These are phyloP conservation scores for Parathielavia appendiculata DNA, from an alignment of 495 filamentous ascomycete species.

Conservation along the genomic window DNA sequence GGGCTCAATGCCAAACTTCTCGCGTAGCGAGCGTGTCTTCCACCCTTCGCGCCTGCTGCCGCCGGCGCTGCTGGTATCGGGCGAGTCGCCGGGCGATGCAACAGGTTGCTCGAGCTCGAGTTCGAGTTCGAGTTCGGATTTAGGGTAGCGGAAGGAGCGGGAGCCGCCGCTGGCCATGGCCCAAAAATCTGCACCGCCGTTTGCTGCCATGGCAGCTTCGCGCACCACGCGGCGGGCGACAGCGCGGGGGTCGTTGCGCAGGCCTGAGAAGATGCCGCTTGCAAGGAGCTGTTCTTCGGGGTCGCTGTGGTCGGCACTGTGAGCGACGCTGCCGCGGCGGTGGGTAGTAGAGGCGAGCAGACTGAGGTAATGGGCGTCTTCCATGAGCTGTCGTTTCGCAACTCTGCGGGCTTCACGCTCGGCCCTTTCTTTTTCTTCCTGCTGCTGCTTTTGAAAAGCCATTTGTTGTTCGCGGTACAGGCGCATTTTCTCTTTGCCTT, in stretches of 20 bases:
- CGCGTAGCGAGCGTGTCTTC: slow-evolving; percentile 31
- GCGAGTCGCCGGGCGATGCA: not conserved
- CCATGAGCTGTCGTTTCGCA: slow-evolving; percentile 23
- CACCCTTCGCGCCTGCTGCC: slow-evolving; percentile 23
- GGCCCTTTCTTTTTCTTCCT: slow-evolving; percentile 32
- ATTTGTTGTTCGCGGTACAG: slow-evolving; percentile 27
- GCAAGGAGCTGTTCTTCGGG: slow-evolving; percentile 41
- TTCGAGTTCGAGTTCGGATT: slow-evolving; percentile 27
- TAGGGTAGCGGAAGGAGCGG: slow-evolving; percentile 19
- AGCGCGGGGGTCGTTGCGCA: slow-evolving; percentile 33
- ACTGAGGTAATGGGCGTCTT: slow-evolving; percentile 20
- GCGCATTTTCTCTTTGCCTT: slow-evolving; percentile 30
- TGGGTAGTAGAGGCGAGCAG: slow-evolving; percentile 14
- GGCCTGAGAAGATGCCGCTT: slow-evolving; percentile 38
- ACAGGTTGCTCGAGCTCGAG: slow-evolving; percentile 11
- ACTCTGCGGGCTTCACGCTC: slow-evolving; percentile 25
- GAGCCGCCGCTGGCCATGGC: not conserved
- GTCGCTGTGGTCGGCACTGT: slow-evolving; percentile 7
- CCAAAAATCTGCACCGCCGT: slow-evolving; percentile 3
- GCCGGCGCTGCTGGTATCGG: slow-evolving; percentile 16
- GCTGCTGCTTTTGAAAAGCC: slow-evolving; percentile 25
- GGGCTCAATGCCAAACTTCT: slow-evolving; percentile 29
- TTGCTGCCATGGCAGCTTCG: slow-evolving; percentile 16
- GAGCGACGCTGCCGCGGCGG: slow-evolving; percentile 15
- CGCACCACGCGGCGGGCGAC: slow-evolving; percentile 30